Base-by-base conservation (phyloP, 2,329 filamentous ascomycete genomes). In the Cladosporium sp. region DNA sequence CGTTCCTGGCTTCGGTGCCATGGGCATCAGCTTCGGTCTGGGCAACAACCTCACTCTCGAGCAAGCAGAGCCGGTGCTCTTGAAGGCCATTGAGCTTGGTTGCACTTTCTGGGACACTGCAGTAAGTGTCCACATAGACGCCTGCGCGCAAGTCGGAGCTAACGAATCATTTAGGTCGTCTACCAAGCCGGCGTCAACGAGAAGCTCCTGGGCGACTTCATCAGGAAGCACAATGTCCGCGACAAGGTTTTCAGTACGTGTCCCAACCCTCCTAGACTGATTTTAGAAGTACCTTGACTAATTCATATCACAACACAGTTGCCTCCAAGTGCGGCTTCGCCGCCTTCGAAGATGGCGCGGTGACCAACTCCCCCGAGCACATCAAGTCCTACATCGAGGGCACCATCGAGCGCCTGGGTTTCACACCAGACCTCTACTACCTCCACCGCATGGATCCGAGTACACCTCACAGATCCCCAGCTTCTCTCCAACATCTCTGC, bases 361-460 rank as follows among this genome's bases (percentile, higher is more conserved):
- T 76, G 31, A 76, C 73, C 44, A 77, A 77, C 57, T 74, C 70
- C 3, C 64, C 74, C 1, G 53, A 67, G 0, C 75, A 77, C 43
- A 77, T 77, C 57, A 71, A 73, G 56, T 52, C 66, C 37, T 77
- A 77, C 54, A 76, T 77, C 22, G 73, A 77, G 3, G 75, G 74
- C 9, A 76, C 74, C 0, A 77, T 77, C 41, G 70, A 77, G 50
- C 61, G 75, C 55, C 68, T 77, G 0, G 75, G 75, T 0, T 77
- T 75, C 42, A 46, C 74, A 0, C 75, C 75, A 6, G 69, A 72
- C 53, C 58, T 74, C 1, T 72, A 72, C 53, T 73, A 73, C 54
- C 66, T 67, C 7, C 71, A 74, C 53, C 67, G 70, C 1, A 68
- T 73, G n/a, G 69, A 74, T 57, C 61, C 59, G 2, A 59, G 56